Base-by-base conservation (phyloP, 805 yeast species). In the Blastobotrys attinorum region DNA sequence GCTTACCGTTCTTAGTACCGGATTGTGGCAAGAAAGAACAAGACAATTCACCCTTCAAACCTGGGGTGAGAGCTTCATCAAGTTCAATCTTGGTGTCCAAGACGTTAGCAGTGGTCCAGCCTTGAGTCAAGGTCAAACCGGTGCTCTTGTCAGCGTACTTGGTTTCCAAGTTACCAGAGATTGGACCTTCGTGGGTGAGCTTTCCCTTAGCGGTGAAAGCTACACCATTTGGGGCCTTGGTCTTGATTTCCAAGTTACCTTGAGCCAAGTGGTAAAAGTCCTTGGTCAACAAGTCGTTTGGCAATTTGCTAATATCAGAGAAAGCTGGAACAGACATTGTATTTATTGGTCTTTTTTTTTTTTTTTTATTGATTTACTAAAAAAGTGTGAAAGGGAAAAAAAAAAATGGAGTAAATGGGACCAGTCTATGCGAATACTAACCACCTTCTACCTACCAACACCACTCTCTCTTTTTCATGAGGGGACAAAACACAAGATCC, bases 201-300 rank as follows among this genome's bases (percentile, higher is more conserved):
- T 87, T 88, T 66, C 96, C 96, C 75, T 86, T 87, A 63, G 87
- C 85, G 61, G 92, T 77, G 79, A 92, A 92, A 49, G 87, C 76
- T 47, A 90, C 97, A 60, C 97, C 97, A 67, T 88, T 90, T 66
- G 96, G 95, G 58, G 98, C 96, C 54, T 76, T 77, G 56, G 97
- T 83, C 75, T 85, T 83, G 60, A 90, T 79, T 63, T 86, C 96
- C 55, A 92, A 76, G 47, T 92, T 70, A 55, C 92, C 92, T 51
- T 92, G 85, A 53, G 90, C 71, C 56, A 76, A 71, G 75, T 92
- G 97, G 82, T 75, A 92, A 80, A 88, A 92, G 71, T 92, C 98
- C 70, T 73, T 82, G 72, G 77, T 75, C 65, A 92, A 77, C 60
- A 92, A 78, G 70, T 82, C 92, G 74, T 88, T 89, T 71, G 95